Conservation (phyloP, 768 basidiomycete genomes). For the Pleurotus djamor region DNA sequence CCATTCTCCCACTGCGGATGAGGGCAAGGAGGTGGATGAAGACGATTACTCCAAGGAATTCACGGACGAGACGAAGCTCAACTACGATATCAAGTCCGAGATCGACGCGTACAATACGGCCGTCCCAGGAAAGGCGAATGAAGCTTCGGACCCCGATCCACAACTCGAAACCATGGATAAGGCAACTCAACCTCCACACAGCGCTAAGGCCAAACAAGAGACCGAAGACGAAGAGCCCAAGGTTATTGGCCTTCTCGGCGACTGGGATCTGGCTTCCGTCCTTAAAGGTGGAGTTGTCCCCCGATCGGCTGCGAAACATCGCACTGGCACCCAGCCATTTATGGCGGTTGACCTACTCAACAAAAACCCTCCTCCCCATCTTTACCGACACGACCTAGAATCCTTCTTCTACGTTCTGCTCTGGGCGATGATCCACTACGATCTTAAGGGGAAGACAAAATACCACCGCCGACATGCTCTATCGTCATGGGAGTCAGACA, state of each 20-base stretch:
- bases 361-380: constrained; percentile 10
- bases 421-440: constrained; percentile 6
- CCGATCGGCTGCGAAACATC: not conserved
- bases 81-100: no score
- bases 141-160: no score
- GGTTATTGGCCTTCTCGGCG: constrained; percentile 20
- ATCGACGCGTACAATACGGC: no score
- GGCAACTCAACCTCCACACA: no score
- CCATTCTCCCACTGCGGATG: no score
- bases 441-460: not conserved
- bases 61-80: no score
- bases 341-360: constrained; percentile 27
- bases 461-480: not conserved
- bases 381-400: constrained; percentile 30
- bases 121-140: no score
- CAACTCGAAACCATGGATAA: no score
- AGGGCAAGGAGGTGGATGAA: no score
- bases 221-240: not conserved
- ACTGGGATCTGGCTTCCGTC: constrained; percentile 22
- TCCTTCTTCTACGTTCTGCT: constrained; percentile 25
- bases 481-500: not conserved
- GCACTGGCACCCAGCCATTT: constrained; percentile 25
- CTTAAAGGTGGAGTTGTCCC: constrained; percentile 1
- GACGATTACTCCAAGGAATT: no score
- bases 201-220: no score